These are phyloP conservation scores for Pseudonitzschia multiseries DNA, from an alignment of 108 stramenopile species.

Conservation along the genomic window DNA sequence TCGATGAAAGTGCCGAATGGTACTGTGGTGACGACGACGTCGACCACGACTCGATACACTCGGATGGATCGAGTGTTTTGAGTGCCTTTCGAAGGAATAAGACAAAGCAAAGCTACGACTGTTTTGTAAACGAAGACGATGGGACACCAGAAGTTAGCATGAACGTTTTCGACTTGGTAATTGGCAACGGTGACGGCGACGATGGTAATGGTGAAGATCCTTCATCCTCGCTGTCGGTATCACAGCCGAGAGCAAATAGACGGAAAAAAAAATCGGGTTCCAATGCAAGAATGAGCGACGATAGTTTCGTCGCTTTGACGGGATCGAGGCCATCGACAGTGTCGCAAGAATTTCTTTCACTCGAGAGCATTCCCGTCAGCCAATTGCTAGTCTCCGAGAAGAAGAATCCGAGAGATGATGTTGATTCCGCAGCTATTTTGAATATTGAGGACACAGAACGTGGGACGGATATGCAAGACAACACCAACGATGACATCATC, in stretches of 20 bases:
- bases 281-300: no score
- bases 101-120: background rate
- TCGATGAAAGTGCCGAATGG: constrained; percentile 30
- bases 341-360: background rate
- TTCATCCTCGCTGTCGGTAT: background rate
- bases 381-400: background rate
- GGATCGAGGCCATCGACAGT: background rate
- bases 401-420: background rate
- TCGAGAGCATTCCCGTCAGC: background rate
- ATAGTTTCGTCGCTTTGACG: no score
- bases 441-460: background rate
- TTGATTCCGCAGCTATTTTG: no score
- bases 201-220: background rate
- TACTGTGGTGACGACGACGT: constrained; percentile 21
- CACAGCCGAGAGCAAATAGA: background rate
- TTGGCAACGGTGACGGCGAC: background rate
- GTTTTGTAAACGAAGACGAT: background rate
- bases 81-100: constrained; percentile 13
- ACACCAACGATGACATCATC: background rate
- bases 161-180: constrained; percentile 10
- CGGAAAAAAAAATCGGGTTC: no score
- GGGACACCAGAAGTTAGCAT: constrained; percentile 22
- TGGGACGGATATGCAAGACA: background rate
- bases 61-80: constrained; percentile 28
- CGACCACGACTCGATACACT: constrained; percentile 15